Conservation (phyloP, 108 stramenopile genomes). For the Cylindrotheca fusiformis region DNA sequence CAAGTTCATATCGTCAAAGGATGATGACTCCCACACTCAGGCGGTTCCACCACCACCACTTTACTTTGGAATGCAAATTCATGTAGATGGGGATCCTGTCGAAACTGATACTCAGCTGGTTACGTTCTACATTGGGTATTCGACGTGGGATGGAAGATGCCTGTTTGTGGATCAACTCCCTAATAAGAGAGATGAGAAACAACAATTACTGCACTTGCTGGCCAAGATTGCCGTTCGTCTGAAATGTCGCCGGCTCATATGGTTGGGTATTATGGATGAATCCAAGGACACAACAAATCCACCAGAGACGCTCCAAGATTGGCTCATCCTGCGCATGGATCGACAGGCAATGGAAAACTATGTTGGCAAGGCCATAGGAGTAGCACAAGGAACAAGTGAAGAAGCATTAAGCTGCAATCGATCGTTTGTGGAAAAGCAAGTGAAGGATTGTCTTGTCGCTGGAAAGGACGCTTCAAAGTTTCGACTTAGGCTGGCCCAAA, state of each 20-base stretch:
- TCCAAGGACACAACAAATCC: conserved; percentile 8
- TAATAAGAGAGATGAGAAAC: neutral
- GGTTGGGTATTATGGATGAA: conserved; percentile 5
- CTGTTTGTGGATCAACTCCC: conserved; percentile 24
- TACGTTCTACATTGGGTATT: conserved; percentile 37
- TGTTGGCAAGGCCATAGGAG: neutral
- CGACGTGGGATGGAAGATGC: conserved; percentile 39
- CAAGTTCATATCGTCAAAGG: no score
- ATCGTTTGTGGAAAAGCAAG: neutral
- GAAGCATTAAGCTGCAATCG: neutral
- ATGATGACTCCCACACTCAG: no score
- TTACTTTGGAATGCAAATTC: no score
- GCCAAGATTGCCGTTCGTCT: conserved; percentile 16
- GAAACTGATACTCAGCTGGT: no score
- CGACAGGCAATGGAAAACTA: conserved; percentile 12
- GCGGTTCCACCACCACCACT: no score
- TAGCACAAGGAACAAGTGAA: neutral
- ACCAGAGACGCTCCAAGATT: conserved; percentile 5
- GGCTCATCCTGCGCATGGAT: conserved; percentile 18
- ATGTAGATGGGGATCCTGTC: no score
- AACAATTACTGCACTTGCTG: conserved; percentile 9
- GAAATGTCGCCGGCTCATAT: conserved; percentile 16
- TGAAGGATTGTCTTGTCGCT: neutral
- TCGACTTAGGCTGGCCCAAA: conserved; percentile 10
- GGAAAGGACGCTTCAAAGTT: neutral